Conservation (phyloP, 352 stramenopile species). For the Phytophthora hibernalis region DNA sequence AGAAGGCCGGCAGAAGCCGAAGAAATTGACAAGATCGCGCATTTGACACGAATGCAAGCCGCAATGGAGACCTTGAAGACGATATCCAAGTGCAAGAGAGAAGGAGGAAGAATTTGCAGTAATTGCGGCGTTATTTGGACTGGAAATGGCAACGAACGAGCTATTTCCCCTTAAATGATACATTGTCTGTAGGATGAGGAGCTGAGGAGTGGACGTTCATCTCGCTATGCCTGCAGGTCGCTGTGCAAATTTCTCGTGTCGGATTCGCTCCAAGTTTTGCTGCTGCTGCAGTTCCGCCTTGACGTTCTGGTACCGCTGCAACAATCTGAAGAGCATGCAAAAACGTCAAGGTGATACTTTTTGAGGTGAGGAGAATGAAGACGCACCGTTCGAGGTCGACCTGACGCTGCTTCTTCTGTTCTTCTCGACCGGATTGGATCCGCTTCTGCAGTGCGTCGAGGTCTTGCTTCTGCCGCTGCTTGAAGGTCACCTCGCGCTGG, state of each 20-base stretch:
- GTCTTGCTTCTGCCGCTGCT: constrained; percentile 93
- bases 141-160: constrained; percentile 14
- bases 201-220: constrained; percentile 7
- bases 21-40: constrained; percentile 24
- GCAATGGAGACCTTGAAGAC: not conserved
- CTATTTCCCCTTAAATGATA: constrained; percentile 26
- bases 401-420: constrained; percentile 96
- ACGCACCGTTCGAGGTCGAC: constrained; percentile 91
- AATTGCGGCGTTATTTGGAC: constrained; percentile 8
- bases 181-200: constrained; percentile 7
- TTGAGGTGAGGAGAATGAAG: not conserved
- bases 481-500: constrained; percentile 95
- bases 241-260: constrained; percentile 81
- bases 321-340: constrained; percentile 49
- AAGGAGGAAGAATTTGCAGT: not conserved
- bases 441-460: constrained; percentile 94
- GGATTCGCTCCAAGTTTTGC: constrained; percentile 94
- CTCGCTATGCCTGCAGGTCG: constrained; percentile 35
- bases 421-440: constrained; percentile 93
- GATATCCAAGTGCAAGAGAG: constrained; percentile 7
- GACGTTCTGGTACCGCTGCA: constrained; percentile 96
- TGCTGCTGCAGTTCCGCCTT: constrained; percentile 95
- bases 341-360: constrained; percentile 3
- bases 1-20: not conserved
- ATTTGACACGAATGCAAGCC: constrained; percentile 1